Conservation (phyloP, 345 rosid species). For the Psidium guajava region DNA sequence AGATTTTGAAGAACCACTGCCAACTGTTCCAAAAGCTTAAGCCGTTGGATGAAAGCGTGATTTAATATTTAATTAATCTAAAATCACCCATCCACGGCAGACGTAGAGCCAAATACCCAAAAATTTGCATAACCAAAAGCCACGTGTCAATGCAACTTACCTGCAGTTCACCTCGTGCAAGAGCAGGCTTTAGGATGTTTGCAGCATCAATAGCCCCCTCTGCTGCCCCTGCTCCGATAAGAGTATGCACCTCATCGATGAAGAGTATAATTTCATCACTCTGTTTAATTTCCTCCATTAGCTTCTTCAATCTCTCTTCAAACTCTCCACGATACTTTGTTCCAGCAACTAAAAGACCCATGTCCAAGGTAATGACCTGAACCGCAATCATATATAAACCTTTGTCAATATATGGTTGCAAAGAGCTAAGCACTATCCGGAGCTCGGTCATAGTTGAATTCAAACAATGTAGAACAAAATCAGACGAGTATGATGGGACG, state of each 20-base stretch:
- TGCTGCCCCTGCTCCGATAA: conserved; percentile 98
- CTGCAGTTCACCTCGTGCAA: conserved; percentile 99
- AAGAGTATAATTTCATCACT: conserved; percentile 95
- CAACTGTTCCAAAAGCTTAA: no score
- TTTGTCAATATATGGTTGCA: not conserved
- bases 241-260: conserved; percentile 98
- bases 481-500: not conserved
- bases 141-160: conserved; percentile 17
- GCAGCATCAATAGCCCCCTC: conserved; percentile 99
- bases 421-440: not conserved
- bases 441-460: not conserved
- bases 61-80: no score
- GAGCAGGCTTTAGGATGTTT: conserved; percentile 96
- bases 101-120: not conserved
- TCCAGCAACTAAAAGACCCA: conserved; percentile 99
- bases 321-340: conserved; percentile 98
- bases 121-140: not conserved
- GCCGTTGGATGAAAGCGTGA: no score
- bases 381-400: not conserved
- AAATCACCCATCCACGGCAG: not conserved
- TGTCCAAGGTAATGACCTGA: conserved; percentile 94
- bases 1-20: no score
- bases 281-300: conserved; percentile 99
- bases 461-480: not conserved
- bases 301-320: conserved; percentile 95